Evolutionary conservation across 2,329 filamentous ascomycete species (phyloP).

Genomic region (Epichloe coenophiala): DNA sequence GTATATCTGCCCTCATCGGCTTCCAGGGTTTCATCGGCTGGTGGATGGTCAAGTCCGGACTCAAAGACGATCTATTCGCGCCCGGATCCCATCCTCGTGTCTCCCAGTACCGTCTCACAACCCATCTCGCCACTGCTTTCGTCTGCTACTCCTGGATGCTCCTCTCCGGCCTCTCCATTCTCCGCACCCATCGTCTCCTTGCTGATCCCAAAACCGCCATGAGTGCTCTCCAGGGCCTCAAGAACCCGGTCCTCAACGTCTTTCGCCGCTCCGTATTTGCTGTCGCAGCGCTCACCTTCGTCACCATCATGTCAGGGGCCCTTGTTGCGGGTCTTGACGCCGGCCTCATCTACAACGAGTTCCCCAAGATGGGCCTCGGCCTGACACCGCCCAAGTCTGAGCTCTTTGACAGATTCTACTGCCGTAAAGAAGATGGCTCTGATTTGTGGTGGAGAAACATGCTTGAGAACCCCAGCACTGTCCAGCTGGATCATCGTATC

Average conservation of each 20-base stretch:
- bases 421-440: slow-evolving; percentile 58
- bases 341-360: slow-evolving; percentile 97
- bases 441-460: slow-evolving; percentile 97
- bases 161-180: slow-evolving; percentile 69
- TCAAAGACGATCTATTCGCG: slow-evolving; percentile 91
- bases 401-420: slow-evolving; percentile 77
- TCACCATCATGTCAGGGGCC: slow-evolving; percentile 84
- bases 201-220: slow-evolving; percentile 50
- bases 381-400: slow-evolving; percentile 70
- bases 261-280: slow-evolving; percentile 63
- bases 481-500: slow-evolving; percentile 91
- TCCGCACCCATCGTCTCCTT: slow-evolving; percentile 64
- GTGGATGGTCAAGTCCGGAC: slow-evolving; percentile 98
- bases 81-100: slow-evolving; percentile 84
- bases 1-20: slow-evolving; percentile 79
- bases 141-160: slow-evolving; percentile 92
- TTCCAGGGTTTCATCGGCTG: slow-evolving; percentile 93
- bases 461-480: slow-evolving; percentile 89
- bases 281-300: slow-evolving; percentile 65
- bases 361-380: slow-evolving; percentile 84
- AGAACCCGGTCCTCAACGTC: slow-evolving; percentile 51
- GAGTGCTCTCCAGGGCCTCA: slow-evolving; percentile 46
- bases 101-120: slow-evolving; percentile 82
- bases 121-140: slow-evolving; percentile 84
- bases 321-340: slow-evolving; percentile 92